Conservation (phyloP, 2,329 filamentous ascomycete genomes). For the Penicillium paneum region DNA sequence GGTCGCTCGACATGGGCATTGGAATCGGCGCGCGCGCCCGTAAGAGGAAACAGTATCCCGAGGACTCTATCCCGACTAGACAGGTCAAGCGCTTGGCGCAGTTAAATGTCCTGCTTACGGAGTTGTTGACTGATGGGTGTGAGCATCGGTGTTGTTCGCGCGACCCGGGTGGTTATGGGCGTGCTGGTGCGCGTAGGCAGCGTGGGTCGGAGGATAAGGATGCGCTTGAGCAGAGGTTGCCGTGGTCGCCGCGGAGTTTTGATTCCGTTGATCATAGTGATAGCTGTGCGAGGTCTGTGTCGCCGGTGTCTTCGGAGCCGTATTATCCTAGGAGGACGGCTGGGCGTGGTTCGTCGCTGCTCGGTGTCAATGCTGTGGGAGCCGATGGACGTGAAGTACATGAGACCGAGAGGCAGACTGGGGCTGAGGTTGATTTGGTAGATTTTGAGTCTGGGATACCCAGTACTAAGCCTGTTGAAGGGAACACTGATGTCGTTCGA, state of each 20-base stretch:
- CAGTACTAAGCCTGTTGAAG: background rate
- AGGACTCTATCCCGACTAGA: background rate
- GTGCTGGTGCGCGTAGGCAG: background rate
- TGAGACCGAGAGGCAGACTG: background rate
- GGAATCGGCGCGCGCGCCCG: background rate
- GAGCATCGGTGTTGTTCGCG: background rate
- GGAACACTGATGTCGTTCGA: background rate
- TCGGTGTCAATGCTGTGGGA: background rate
- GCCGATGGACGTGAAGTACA: background rate
- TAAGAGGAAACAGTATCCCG: background rate
- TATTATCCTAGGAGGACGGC: background rate
- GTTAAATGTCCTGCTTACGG: slow-evolving; percentile 3
- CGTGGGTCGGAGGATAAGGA: background rate
- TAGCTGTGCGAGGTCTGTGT: background rate
- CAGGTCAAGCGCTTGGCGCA: slow-evolving; percentile 6
- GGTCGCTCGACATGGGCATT: background rate
- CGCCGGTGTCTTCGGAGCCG: background rate
- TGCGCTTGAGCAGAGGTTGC: background rate
- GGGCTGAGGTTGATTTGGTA: background rate
- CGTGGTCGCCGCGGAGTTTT: slow-evolving; percentile 6
- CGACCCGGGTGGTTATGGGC: background rate
- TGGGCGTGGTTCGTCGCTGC: background rate
- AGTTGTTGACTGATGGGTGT: slow-evolving; percentile 4
- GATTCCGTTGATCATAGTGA: slow-evolving; percentile 1
- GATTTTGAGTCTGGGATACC: background rate